Conservation (phyloP, 1,139 yeast species). For the Yamadazyma jaroonii region DNA sequence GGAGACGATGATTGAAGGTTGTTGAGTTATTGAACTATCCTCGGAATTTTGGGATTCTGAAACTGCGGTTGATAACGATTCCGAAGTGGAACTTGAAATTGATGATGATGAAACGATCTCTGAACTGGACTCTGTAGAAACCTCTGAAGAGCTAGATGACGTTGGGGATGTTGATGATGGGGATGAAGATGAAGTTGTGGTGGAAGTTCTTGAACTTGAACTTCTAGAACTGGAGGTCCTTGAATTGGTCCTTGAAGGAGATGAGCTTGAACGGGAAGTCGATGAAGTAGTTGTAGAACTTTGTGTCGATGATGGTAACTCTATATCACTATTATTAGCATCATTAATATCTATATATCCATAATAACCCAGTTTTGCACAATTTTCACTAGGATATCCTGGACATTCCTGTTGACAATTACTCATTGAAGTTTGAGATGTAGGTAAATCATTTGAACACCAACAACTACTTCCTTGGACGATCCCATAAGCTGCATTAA, state of each 20-base stretch:
- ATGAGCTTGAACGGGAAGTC: slow-evolving; percentile 2
- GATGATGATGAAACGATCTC: no score
- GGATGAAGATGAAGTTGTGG: slow-evolving; percentile 6
- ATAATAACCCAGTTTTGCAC: slow-evolving; percentile 32
- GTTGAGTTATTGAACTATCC: slow-evolving; percentile 2
- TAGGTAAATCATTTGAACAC: slow-evolving; percentile 58
- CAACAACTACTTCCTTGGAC: slow-evolving; percentile 53
- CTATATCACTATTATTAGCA: slow-evolving; percentile 17
- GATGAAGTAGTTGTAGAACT: slow-evolving; percentile 2
- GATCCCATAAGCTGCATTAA: slow-evolving; percentile 55
- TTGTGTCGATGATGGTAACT: slow-evolving; percentile 2
- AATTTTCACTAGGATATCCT: slow-evolving; percentile 34
- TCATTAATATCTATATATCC: slow-evolving; percentile 34
- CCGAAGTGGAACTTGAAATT: slow-evolving; percentile 7
- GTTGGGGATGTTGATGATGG: slow-evolving; percentile 10
- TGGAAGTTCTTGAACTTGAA: not conserved
- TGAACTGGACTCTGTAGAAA: not conserved
- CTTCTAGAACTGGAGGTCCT: slow-evolving; percentile 11
- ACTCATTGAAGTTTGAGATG: slow-evolving; percentile 24
- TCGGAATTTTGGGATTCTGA: no score
- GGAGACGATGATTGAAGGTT: slow-evolving; percentile 15
- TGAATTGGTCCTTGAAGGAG: slow-evolving; percentile 1
- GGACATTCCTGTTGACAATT: slow-evolving; percentile 54
- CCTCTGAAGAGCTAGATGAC: not conserved
- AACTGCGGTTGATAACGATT: not conserved